These are phyloP conservation scores for Sporisorium graminicola DNA, from an alignment of 1,284 basidiomycete species.

Conservation along the genomic window DNA sequence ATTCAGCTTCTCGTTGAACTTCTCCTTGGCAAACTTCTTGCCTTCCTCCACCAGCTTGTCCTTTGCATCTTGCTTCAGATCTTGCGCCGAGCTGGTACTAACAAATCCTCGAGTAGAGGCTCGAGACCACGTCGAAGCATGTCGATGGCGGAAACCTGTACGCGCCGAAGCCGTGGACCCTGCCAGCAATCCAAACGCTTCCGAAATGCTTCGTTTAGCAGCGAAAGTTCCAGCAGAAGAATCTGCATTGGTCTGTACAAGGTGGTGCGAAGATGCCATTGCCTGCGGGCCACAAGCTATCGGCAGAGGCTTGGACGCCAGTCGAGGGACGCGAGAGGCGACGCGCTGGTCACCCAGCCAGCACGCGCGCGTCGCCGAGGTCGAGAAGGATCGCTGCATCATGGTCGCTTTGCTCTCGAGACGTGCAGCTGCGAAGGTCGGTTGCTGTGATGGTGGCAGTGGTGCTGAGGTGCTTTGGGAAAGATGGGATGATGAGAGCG, in stretches of 20 bases:
- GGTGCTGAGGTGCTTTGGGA: not conserved
- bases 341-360: conserved; percentile 40
- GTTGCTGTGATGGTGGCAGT: not conserved
- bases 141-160: conserved; percentile 26
- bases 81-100: conserved; percentile 5
- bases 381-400: conserved; percentile 34
- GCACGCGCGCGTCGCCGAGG: conserved; percentile 18
- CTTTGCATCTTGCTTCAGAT: conserved; percentile 31
- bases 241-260: not conserved
- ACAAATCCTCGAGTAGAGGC: conserved; percentile 11
- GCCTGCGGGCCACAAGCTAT: not conserved
- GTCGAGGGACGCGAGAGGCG: conserved; percentile 35
- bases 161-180: conserved; percentile 32
- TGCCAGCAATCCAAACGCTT: conserved; percentile 35
- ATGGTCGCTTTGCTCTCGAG: not conserved
- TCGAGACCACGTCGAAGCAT: conserved; percentile 25
- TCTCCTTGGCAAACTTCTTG: conserved; percentile 37
- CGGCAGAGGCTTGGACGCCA: conserved; percentile 18
- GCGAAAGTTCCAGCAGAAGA: conserved; percentile 7
- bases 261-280: not conserved
- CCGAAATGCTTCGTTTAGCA: conserved; percentile 27
- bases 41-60: conserved; percentile 32
- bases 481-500: not conserved
- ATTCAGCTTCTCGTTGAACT: conserved; percentile 8
- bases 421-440: not conserved